These are phyloP conservation scores for Pezicula neosporulosa DNA, from an alignment of 2,329 filamentous ascomycete species.

Conservation along the genomic window DNA sequence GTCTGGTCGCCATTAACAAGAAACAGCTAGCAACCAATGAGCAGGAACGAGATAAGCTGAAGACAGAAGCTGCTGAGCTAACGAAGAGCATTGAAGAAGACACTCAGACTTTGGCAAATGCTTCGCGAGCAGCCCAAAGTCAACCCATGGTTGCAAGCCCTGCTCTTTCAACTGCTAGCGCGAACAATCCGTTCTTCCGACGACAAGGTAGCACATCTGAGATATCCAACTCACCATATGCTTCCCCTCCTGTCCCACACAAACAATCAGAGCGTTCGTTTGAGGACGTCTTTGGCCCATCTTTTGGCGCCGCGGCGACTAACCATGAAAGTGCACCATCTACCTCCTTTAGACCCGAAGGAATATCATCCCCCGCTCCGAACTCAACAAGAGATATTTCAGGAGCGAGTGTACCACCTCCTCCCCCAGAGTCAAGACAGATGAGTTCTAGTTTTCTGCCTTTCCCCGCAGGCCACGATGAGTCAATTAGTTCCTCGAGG, in stretches of 20 bases:
- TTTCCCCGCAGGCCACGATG: conserved; percentile 57
- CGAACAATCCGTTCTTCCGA: conserved; percentile 94
- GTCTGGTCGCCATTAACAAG: conserved; percentile 95
- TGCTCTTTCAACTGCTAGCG: conserved; percentile 63
- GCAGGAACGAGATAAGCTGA: conserved; percentile 82
- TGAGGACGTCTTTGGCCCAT: conserved; percentile 80
- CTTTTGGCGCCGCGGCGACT: conserved; percentile 46
- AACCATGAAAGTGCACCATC: conserved; percentile 36
- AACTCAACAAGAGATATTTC: conserved; percentile 59
- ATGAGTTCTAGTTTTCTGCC: conserved; percentile 75
- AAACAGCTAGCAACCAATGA: conserved; percentile 93
- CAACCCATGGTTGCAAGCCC: conserved; percentile 64
- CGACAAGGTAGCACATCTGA: conserved; percentile 54
- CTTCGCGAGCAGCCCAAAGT: conserved; percentile 41
- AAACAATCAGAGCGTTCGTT: conserved; percentile 64
- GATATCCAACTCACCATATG: conserved; percentile 45
- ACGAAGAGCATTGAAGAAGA: conserved; percentile 59
- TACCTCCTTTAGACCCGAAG: conserved; percentile 56
- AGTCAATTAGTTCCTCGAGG: conserved; percentile 73
- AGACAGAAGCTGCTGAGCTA: conserved; percentile 70
- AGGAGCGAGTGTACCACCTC: conserved; percentile 53
- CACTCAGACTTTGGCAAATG: conserved; percentile 47
- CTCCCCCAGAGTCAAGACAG: conserved; percentile 71
- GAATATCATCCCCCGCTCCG: conserved; percentile 54
- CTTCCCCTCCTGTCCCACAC: conserved; percentile 30